Conservation (phyloP, 2,329 filamentous ascomycete genomes). For the Fusarium xylarioides region DNA sequence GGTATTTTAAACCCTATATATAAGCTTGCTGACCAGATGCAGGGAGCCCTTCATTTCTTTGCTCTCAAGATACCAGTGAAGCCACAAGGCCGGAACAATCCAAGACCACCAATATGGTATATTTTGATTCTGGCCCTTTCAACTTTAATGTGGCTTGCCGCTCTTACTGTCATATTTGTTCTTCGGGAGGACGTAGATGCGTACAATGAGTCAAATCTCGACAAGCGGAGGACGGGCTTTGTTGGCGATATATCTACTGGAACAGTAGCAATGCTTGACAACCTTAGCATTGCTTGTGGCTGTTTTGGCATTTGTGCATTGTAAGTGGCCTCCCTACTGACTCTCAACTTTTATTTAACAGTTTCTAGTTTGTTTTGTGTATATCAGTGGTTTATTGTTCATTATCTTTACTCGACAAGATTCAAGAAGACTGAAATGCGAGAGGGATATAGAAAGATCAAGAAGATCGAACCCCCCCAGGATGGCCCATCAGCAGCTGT, state of each 20-base stretch:
- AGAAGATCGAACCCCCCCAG: not conserved
- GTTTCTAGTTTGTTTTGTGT: conserved; percentile 6
- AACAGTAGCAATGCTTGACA: conserved; percentile 15
- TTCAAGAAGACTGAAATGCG: conserved; percentile 20
- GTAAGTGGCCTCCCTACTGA: not conserved
- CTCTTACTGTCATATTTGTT: conserved; percentile 15
- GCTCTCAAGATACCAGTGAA: conserved; percentile 1
- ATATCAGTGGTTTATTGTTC: conserved; percentile 21
- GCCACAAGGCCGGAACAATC: not conserved
- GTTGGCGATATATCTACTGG: conserved; percentile 8
- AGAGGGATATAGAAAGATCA: conserved; percentile 21
- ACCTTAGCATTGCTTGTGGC: conserved; percentile 23
- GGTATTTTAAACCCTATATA: too few species aligned
- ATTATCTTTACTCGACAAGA: conserved; percentile 5
- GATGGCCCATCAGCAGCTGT: not conserved
- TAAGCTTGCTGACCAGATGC: not conserved
- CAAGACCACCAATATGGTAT: conserved; percentile 21
- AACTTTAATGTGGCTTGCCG: conserved; percentile 11
- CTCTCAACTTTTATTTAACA: not conserved
- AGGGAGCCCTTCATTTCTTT: conserved; percentile 24
- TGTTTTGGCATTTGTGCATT: conserved; percentile 29
- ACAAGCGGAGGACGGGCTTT: not conserved
- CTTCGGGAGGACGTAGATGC: not conserved
- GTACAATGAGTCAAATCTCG: not conserved
- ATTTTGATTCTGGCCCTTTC: conserved; percentile 8